These are phyloP conservation scores for Cutaneotrichosporon mucoides DNA, from an alignment of 1,284 basidiomycete species.

Conservation along the genomic window DNA sequence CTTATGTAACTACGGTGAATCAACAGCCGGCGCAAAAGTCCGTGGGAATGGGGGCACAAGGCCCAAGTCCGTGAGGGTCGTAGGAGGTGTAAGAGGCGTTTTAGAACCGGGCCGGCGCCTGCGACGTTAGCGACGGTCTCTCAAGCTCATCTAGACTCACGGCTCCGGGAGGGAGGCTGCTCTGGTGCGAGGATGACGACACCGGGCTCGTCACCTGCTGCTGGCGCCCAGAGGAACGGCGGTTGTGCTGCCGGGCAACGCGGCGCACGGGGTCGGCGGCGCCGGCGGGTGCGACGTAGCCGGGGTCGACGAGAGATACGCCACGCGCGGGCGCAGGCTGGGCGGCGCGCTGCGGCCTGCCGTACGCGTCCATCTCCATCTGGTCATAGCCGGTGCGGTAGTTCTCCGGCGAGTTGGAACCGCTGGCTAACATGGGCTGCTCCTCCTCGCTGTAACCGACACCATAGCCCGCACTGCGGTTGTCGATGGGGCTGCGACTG, in stretches of 20 bases:
- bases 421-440: conserved; percentile 52
- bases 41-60: not conserved
- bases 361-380: conserved; percentile 16
- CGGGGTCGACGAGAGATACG: conserved; percentile 68
- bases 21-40: conserved; percentile 2
- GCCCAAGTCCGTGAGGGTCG: conserved; percentile 8
- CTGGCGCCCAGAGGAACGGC: conserved; percentile 24
- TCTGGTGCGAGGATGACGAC: conserved; percentile 9
- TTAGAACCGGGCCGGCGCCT: conserved; percentile 12
- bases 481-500: conserved; percentile 9
- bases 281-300: conserved; percentile 70
- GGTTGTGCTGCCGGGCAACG: conserved; percentile 30
- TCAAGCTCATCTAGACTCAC: not conserved
- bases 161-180: conserved; percentile 21
- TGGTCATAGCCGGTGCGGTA: conserved; percentile 24
- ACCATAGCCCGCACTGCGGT: conserved; percentile 9
- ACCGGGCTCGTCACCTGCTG: conserved; percentile 10
- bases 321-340: conserved; percentile 55
- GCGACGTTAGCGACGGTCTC: not conserved
- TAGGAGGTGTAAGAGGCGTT: not conserved
- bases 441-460: conserved; percentile 51
- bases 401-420: conserved; percentile 29
- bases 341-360: conserved; percentile 11
- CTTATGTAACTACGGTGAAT: conserved; percentile 11
- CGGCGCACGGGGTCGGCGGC: conserved; percentile 56